Evolutionary conservation across 129 eudicot species (phyloP).

Genomic region (Glebionis coronaria): DNA sequence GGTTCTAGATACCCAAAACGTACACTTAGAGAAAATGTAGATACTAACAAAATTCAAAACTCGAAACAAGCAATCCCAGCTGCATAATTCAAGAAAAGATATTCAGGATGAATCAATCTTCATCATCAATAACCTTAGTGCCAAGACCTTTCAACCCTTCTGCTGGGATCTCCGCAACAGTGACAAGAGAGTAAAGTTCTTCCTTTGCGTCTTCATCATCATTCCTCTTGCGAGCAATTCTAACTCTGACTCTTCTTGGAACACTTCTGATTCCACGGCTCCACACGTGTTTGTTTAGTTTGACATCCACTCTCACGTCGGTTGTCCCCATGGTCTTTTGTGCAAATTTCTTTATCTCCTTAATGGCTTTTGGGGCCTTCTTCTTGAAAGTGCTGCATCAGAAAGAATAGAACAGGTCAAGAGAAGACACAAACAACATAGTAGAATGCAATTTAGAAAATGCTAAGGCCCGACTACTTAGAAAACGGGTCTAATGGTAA

Average conservation of each 20-base stretch:
- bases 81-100: conserved; percentile 13
- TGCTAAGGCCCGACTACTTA: too few species aligned
- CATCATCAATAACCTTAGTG: conserved; percentile 63
- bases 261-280: conserved; percentile 74
- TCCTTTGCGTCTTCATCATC: conserved; percentile 78
- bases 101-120: conserved; percentile 30
- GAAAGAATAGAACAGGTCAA: not conserved
- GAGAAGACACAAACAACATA: not conserved
- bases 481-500: too few species aligned
- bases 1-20: conserved; percentile 20
- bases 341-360: conserved; percentile 66
- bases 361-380: conserved; percentile 79
- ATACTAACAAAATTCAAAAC: conserved; percentile 15
- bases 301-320: conserved; percentile 75
- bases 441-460: too few species aligned
- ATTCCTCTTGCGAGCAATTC: conserved; percentile 75
- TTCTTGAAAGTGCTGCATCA: conserved; percentile 49
- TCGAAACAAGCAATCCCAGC: conserved; percentile 18
- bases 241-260: conserved; percentile 66
- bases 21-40: conserved; percentile 7
- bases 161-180: conserved; percentile 61
- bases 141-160: conserved; percentile 71
- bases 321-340: conserved; percentile 70
- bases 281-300: conserved; percentile 70
- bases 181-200: conserved; percentile 72